phyloP scores from a whole-genome alignment of 2,329 filamentous ascomycete species.

The Fusarium sp. region DNA sequence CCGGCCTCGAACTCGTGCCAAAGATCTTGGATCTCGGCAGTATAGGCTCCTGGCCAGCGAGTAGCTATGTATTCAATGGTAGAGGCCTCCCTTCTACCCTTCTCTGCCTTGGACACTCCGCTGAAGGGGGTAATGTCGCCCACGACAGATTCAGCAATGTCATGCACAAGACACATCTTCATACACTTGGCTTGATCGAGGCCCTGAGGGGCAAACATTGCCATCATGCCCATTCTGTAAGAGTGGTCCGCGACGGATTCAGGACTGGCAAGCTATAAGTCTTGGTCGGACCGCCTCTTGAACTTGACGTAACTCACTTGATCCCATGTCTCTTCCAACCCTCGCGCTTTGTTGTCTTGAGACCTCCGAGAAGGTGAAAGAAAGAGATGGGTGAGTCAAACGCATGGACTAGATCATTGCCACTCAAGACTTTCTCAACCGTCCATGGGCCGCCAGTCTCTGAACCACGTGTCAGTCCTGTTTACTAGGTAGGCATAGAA shows the following conservation, averaged over 20 bases:
- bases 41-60: conserved; percentile 72
- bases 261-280: conserved; percentile 57
- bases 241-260: conserved; percentile 98
- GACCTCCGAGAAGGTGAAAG: conserved; percentile 89
- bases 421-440: conserved; percentile 69
- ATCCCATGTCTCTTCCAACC: conserved; percentile 94
- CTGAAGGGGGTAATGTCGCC: conserved; percentile 97
- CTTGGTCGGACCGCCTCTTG: neutral
- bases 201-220: conserved; percentile 80
- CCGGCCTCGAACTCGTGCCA: conserved; percentile 97
- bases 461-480: conserved; percentile 6
- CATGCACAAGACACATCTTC: conserved; percentile 94
- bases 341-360: conserved; percentile 96
- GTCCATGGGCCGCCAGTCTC: conserved; percentile 53
- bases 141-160: conserved; percentile 97
- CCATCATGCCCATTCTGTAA: conserved; percentile 98
- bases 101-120: conserved; percentile 85
- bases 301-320: conserved; percentile 31
- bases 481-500: neutral
- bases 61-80: conserved; percentile 91
- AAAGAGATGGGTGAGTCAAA: conserved; percentile 83
- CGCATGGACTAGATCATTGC: conserved; percentile 62
- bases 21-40: conserved; percentile 74
- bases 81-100: conserved; percentile 81
- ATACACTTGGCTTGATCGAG: conserved; percentile 86